phyloP scores from a whole-genome alignment of 176 grass and related monocot species.

The Ensete ventricosum region DNA sequence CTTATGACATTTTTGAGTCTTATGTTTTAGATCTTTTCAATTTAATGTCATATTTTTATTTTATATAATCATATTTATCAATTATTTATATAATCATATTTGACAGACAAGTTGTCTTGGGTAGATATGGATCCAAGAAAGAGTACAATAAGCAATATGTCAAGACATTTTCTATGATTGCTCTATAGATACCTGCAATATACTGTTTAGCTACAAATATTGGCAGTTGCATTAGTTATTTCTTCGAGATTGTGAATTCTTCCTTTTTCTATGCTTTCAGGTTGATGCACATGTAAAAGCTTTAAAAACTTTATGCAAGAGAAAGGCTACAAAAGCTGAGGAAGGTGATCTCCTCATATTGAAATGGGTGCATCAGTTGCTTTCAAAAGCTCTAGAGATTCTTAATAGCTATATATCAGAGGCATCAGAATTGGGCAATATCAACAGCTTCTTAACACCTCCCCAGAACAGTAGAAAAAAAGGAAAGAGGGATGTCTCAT shows the following conservation, averaged over 20 bases:
- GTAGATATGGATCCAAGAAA: neutral
- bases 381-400: conserved; percentile 31
- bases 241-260: conserved; percentile 1
- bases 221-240: neutral
- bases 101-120: neutral
- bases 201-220: neutral
- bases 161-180: neutral
- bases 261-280: conserved; percentile 31
- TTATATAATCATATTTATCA: no score
- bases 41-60: no score
- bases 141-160: no score
- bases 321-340: conserved; percentile 55
- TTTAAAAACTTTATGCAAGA: conserved; percentile 75
- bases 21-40: no score
- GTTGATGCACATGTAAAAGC: conserved; percentile 94
- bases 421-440: conserved; percentile 33
- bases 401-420: conserved; percentile 55
- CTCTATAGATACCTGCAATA: neutral
- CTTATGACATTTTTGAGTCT: no score
- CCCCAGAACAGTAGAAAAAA: conserved; percentile 34
- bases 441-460: conserved; percentile 48
- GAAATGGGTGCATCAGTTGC: conserved; percentile 73
- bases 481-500: conserved; percentile 32
- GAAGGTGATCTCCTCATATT: conserved; percentile 52
- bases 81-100: no score